Base-by-base conservation (phyloP, 2,329 filamentous ascomycete species). In the Cordyceps tenuipes region DNA sequence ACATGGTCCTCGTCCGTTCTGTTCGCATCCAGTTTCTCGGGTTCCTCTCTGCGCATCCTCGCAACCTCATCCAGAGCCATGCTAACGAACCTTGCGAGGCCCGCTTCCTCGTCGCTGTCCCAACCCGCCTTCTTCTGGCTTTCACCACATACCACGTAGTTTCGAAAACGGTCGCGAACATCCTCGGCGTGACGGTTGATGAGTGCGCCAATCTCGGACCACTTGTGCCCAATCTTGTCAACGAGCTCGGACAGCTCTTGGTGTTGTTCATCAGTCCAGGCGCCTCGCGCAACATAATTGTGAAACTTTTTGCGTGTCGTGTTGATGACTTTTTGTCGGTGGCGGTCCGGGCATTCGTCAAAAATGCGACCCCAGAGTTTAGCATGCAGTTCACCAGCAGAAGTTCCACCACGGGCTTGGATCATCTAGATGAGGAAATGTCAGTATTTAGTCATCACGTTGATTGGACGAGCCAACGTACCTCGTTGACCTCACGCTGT, bases 111-210 rank as follows among this genome's bases (percentile, higher is more conserved):
- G 0, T 79, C 75, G 19, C 79, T 71, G 1, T 75, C 77, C 88
- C 89, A 91, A 1, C 73, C 70, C 39, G 81, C 79, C 47, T 76
- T 79, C 36, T 77, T 77, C 60, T 76, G 74, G 0, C 76, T 78
- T 6, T 80, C 76, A 21, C 81, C 81, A 58, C 82, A 85, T 43
- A 85, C 73, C 23, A 88, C 73, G 66, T 87, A 85, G 66, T 90
- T 88, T 44, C 85, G 79, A 76, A 86, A 89, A 3, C 88, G 83
- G 68, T 90, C 87, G 55, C 87, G 81, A 57, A 86, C 79, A 67
- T 90, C 87, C 62, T 84, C 81, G 0, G 82, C 77, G 44, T 84
- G 80, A 6, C 89, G 84, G 63, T 85, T 85, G 63, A 46, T 46
- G 9, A 46, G 17, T 17, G 15, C 43, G 43, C 15, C 43, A 46